Evolutionary conservation across 2,329 filamentous ascomycete genomes (phyloP).

Genomic region (Microdochium nivale): DNA sequence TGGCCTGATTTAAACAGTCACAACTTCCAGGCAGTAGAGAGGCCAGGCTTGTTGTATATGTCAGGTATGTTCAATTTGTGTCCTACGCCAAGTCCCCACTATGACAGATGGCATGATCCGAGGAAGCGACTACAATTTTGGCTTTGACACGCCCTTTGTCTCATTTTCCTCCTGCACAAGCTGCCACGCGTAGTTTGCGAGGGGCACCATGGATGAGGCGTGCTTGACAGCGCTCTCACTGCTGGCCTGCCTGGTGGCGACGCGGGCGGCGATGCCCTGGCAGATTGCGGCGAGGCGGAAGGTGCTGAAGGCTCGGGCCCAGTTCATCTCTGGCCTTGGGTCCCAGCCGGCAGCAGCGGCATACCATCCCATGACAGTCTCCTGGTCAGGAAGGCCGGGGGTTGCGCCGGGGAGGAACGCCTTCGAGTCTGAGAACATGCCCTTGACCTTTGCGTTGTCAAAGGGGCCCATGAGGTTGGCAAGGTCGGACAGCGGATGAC

Average conservation of each 20-base stretch:
- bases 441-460: constrained; percentile 25
- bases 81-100: too few relatives aligned
- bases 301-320: constrained; percentile 54
- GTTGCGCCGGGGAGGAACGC: constrained; percentile 55
- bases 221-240: constrained; percentile 72
- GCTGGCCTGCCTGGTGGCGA: constrained; percentile 80
- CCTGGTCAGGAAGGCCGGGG: constrained; percentile 41
- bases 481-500: constrained; percentile 89
- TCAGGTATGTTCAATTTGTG: too few relatives aligned
- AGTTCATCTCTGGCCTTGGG: constrained; percentile 42
- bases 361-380: constrained; percentile 59
- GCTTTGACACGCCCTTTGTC: background rate
- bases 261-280: constrained; percentile 88
- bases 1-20: too few relatives aligned
- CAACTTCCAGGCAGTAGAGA: too few relatives aligned
- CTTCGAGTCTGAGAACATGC: constrained; percentile 14
- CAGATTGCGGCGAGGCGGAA: constrained; percentile 54
- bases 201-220: constrained; percentile 57
- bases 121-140: background rate
- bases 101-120: too few relatives aligned
- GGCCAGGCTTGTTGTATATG: too few relatives aligned
- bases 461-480: constrained; percentile 63
- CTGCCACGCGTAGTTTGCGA: constrained; percentile 73
- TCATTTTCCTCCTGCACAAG: constrained; percentile 41
- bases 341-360: constrained; percentile 62